phyloP scores from a whole-genome alignment of 208 protist species.

The Leishmania guyanensis region DNA sequence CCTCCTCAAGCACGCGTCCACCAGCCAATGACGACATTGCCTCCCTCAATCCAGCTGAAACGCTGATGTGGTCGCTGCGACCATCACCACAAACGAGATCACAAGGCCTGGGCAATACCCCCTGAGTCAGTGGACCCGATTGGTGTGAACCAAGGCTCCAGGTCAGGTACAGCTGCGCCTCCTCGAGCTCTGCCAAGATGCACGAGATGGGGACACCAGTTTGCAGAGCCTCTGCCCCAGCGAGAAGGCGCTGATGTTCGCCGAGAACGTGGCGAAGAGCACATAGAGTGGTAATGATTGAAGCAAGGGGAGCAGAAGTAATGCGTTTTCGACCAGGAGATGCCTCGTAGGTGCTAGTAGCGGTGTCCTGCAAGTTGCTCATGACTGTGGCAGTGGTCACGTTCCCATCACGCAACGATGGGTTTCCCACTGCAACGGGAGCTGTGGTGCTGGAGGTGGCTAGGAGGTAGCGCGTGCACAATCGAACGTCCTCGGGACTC shows the following conservation, averaged over 20 bases:
- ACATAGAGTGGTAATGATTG: background rate
- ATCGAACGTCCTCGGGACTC: conserved; percentile 15
- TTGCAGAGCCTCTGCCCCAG: conserved; percentile 40
- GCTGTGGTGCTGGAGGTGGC: background rate
- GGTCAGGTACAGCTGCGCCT: conserved; percentile 19
- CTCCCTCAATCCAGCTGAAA: no score
- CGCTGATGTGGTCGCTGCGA: no score
- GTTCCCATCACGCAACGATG: background rate
- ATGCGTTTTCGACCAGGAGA: background rate
- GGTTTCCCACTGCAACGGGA: background rate
- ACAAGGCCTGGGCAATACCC: background rate
- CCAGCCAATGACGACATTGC: background rate
- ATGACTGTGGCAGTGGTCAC: background rate
- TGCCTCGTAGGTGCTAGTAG: background rate
- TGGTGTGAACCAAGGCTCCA: conserved; percentile 4
- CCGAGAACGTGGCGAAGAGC: conserved; percentile 14
- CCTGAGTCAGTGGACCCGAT: background rate
- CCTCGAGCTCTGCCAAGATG: conserved; percentile 22
- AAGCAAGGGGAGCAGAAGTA: background rate
- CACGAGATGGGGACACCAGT: conserved; percentile 45
- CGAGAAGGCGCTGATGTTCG: conserved; percentile 26
- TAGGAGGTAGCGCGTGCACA: conserved; percentile 11
- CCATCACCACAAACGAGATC: background rate
- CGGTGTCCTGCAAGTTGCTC: background rate
- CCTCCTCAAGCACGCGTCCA: background rate